Evolutionary conservation across 2,329 filamentous ascomycete species (phyloP), one percentile per base, ranked within the genome.

Genomic region (Aspergillus intermedius): DNA sequence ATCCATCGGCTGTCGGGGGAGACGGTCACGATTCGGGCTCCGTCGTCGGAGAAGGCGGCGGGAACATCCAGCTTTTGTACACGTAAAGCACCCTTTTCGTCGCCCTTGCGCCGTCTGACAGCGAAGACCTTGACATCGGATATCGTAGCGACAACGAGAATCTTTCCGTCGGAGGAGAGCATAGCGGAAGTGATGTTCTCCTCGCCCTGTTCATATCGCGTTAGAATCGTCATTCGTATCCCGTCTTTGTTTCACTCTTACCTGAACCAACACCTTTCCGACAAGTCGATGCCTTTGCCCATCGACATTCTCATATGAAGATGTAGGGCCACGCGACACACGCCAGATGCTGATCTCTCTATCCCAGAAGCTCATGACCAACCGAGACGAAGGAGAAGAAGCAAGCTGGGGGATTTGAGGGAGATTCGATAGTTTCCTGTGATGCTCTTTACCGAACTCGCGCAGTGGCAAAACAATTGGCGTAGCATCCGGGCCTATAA

Each of bases 301-400:
- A 40, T 69, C 66, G 2, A 69, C 62, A 25, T 68, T 64, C 43
- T 79, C 74, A 15, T 67, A 60, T 42, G 61, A 49, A 28, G 78
- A 65, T 77, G 81, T 52, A 75, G 65, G 51, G 60, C 64, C 58
- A 65, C 71, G 57, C 30, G 66, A 64, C 19, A 87, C 71, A 37
- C 76, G 80, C 90, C 91, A 98, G 52, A 98, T 80, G 57, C 86
- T 84, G 44, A 97, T 77, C 65, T 94, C 87, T 48, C 86, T 80
- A 55, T 91, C 88, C 89, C 91, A 97, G 87, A 90, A 97, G 66
- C 88, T 88, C 61, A 93, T 81, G 22, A 98, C 73, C 19, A 96
- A 74, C 44, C 93, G 81, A 40, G 84, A 83, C 39, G 79, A 79
- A 1, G 84, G 75, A 3, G 91, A 87, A 56, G 88, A 91, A 32